These are phyloP conservation scores for Gnaphalium uliginosum DNA, from an alignment of 129 eudicot species.

Conservation along the genomic window DNA sequence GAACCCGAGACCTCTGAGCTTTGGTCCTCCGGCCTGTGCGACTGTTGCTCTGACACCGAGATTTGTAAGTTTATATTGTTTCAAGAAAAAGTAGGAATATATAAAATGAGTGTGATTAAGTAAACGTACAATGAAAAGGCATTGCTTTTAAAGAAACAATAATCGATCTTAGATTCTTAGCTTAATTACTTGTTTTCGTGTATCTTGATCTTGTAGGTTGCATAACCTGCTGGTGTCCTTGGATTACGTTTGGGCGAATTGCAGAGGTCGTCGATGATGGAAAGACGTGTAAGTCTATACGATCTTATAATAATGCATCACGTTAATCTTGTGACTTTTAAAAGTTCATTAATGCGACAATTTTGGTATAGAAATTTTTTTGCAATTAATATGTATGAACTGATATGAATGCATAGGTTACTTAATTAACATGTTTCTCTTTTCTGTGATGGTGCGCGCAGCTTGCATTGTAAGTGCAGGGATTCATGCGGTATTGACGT, in stretches of 20 bases:
- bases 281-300: slow-evolving; percentile 40
- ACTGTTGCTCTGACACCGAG: neutral
- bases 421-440: neutral
- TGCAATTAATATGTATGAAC: no score
- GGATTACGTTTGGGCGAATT: slow-evolving; percentile 53
- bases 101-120: neutral
- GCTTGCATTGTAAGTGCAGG: slow-evolving; percentile 43
- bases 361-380: no score
- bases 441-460: slow-evolving; percentile 23
- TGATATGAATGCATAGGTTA: no score
- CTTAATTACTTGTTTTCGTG: no score
- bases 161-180: no score
- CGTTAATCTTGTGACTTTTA: neutral
- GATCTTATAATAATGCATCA: no score
- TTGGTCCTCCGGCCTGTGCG: neutral
- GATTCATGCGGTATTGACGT: slow-evolving; percentile 30
- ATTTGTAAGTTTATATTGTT: no score
- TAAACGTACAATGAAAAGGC: neutral
- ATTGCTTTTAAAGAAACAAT: neutral
- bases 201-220: slow-evolving; percentile 40
- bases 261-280: slow-evolving; percentile 64
- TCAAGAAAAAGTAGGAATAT: no score
- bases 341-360: neutral
- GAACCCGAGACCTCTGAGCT: neutral
- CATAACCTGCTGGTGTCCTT: slow-evolving; percentile 54